These are phyloP conservation scores for Alternaria rosae DNA, from an alignment of 2,329 filamentous ascomycete species.

Conservation along the genomic window DNA sequence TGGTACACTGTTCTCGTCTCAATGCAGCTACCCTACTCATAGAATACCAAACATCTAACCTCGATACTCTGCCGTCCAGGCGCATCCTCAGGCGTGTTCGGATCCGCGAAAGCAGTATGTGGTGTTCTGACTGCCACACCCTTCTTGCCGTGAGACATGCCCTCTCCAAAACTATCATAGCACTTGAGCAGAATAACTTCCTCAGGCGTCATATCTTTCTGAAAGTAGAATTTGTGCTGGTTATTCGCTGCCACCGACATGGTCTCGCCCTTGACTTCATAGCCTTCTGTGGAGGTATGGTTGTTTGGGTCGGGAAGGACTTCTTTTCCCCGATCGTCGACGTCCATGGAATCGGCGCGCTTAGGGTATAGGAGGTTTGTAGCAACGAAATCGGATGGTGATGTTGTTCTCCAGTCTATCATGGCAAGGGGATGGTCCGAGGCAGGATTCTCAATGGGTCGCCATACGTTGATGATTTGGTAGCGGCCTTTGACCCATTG, in stretches of 20 bases:
- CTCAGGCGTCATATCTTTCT: constrained; percentile 70
- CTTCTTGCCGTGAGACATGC: constrained; percentile 49
- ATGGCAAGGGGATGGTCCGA: constrained; percentile 74
- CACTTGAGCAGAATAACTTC: constrained; percentile 63
- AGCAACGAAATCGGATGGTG: constrained; percentile 64
- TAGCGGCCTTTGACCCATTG: constrained; percentile 65
- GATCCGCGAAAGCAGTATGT: constrained; percentile 71
- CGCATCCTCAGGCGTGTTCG: constrained; percentile 59
- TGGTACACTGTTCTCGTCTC: neutral
- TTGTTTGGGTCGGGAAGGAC: constrained; percentile 58
- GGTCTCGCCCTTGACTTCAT: constrained; percentile 70
- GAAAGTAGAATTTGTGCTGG: constrained; percentile 68
- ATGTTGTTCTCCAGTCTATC: constrained; percentile 68
- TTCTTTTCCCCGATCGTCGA: constrained; percentile 68
- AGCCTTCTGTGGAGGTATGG: constrained; percentile 63
- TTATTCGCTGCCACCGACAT: constrained; percentile 66
- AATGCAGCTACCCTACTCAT: constrained; percentile 51
- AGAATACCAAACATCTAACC: constrained; percentile 69
- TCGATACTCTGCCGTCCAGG: constrained; percentile 68
- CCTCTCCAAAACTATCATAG: constrained; percentile 55
- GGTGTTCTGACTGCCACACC: constrained; percentile 60
- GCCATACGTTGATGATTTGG: constrained; percentile 76
- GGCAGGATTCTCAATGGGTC: constrained; percentile 69
- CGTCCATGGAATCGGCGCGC: constrained; percentile 44
- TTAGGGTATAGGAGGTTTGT: constrained; percentile 69